Base-by-base conservation (phyloP, 2,329 filamentous ascomycete species). In the Pyricularia sp. region DNA sequence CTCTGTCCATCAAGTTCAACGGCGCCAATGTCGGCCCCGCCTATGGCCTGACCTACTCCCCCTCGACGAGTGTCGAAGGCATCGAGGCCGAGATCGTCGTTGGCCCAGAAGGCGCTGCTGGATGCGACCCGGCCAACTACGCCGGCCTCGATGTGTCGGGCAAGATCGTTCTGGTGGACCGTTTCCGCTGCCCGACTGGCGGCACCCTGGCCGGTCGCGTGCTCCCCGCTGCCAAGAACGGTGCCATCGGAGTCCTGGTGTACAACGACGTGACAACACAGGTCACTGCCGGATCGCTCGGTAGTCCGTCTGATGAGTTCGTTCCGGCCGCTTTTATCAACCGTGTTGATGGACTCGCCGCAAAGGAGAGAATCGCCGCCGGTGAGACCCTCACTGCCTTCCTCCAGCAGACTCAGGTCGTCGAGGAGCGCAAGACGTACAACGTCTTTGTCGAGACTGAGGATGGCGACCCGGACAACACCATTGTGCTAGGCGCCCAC, bases 401-500 rank as follows among this genome's bases (percentile, higher is more conserved):
- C 30, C 31, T 69, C 65, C 64, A 69, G 55, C 68, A 66, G 33
- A 66, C 64, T 9, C 68, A 69, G 58, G 50, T 64, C 23, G 28
- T 69, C 20, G 58, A 83, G 67, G 80, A 79, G 23, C 84, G 88
- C 70, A 73, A 76, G 26, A 89, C 86, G 1, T 81, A 78, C 74
- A 90, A 90, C 75, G 82, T 90, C 70, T 79, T 91, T 65, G 87
- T 87, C 2, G 87, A 90, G 78, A 90, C 88, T 0, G 79, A 77
- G 0, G 81, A 78, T 11, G 86, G 88, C 10, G 88, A 90, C 75
- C 80, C 79, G 1, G 80, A 89, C 50, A 89, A 90, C 79, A 88
- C 86, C 73, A 86, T 90, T 64, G 87, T 89, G 85, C 81, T 90
- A 0, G 88, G 88, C 25, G 88, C 83, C 1, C 88, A 90, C 79